Base-by-base conservation (phyloP, 1,139 yeast genomes). In the Citeromyces hawaiiensis region DNA sequence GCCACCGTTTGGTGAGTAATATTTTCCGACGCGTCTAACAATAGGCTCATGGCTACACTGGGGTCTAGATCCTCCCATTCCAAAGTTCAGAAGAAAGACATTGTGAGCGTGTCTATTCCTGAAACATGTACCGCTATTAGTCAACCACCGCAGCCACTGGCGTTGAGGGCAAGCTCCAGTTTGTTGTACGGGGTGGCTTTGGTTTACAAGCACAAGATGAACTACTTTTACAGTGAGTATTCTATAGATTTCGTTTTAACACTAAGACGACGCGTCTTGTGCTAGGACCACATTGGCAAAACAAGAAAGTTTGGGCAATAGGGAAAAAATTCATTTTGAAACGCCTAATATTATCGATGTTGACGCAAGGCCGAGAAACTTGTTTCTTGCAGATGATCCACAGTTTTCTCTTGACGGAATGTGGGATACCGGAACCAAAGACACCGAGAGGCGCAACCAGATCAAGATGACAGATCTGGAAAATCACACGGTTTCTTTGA, bases 171-270 rank as follows among this genome's bases (percentile, higher is more conserved):
- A 21, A 59, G 69, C 0, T 72, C 83, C 0, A 69, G 60, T 41
- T 53, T 79, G 18, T 53, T 79, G 44, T 68, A 70, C 47, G 87
- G 87, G 0, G 64, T 76, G 2, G 62, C 80, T 0, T 50, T 77
- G 34, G 64, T 73, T 27, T 76, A 72, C 52, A 68, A 62, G 42
- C 68, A 70, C 36, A 72, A 76, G 49, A 63, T 70, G 0, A 64
- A 64, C 4, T 69, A 64, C 46, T 61, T 73, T 42, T 57, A 54
- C 38, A 55, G 56, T 44, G 75, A 69, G 53, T 44, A 13, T 30
- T 14, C 9, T 5, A 6, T 3, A 6, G 17, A 4, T 16, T 7
- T n/a, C 5, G 7, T 16, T 9, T 17, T 30, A 30, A 30, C 34
- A 7, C 4, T 5, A 10, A 30, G 34, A 30, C 34, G 34, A 30